phyloP scores from a whole-genome alignment of 495 filamentous ascomycete genomes.

The Annulohypoxylon stygium region DNA sequence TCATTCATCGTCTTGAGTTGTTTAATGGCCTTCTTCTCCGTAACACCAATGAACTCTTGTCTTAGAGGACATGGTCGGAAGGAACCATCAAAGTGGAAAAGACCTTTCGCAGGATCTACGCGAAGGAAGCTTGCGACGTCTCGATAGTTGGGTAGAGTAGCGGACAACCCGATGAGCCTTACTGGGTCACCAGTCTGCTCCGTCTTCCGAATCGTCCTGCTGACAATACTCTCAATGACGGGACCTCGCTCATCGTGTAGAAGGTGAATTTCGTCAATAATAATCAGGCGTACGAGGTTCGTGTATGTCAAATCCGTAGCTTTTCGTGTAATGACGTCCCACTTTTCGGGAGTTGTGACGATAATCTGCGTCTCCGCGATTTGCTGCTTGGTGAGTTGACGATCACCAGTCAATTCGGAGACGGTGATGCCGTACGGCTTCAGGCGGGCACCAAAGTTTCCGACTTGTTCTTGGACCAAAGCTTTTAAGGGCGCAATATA shows the following conservation, averaged over 20 bases:
- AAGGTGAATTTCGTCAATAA: constrained; percentile 98
- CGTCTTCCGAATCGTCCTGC: constrained; percentile 88
- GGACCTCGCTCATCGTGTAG: constrained; percentile 98
- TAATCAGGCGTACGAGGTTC: constrained; percentile 91
- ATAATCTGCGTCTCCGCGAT: constrained; percentile 98
- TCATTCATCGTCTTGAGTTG: constrained; percentile 99
- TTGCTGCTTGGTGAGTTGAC: constrained; percentile 98
- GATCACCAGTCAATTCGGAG: constrained; percentile 94
- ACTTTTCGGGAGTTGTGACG: constrained; percentile 98
- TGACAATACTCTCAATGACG: constrained; percentile 96
- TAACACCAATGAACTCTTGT: constrained; percentile 98
- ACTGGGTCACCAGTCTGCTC: constrained; percentile 95
- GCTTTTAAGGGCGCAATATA: constrained; percentile 96
- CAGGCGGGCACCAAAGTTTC: constrained; percentile 92
- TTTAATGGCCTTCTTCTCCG: constrained; percentile 98
- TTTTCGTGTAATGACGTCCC: constrained; percentile 98
- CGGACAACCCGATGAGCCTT: constrained; percentile 90
- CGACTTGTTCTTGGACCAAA: constrained; percentile 95
- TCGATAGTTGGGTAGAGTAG: constrained; percentile 95
- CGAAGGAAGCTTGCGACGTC: constrained; percentile 97
- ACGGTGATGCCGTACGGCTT: constrained; percentile 93
- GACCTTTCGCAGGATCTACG: constrained; percentile 84
- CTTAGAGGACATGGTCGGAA: constrained; percentile 92
- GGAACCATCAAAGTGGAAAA: constrained; percentile 97
- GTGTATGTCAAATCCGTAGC: constrained; percentile 97